A percentile compares a stretch with the other conserved stretches of the same genome.
phyloP scores from a whole-genome alignment of 1,139 yeast species.

The Lodderomyces elongisporus region DNA sequence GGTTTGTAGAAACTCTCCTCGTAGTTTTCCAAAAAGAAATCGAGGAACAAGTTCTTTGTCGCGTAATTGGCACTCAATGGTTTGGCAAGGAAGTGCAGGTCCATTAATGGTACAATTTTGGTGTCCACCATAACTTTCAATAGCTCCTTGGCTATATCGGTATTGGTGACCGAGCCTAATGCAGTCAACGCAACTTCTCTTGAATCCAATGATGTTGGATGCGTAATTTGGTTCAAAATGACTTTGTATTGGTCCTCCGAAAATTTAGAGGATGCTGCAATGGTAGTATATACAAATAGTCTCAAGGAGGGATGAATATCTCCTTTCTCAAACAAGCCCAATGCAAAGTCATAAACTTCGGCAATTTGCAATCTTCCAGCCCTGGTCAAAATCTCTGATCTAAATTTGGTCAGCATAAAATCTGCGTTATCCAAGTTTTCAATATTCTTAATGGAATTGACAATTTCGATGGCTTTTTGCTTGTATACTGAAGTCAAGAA shows the following conservation, averaged over 20 bases:
- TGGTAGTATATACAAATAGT: conserved; percentile 47
- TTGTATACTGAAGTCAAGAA: conserved; percentile 41
- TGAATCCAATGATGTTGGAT: conserved; percentile 62
- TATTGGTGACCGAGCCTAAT: conserved; percentile 50
- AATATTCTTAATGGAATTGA: conserved; percentile 24
- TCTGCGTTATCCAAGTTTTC: conserved; percentile 24
- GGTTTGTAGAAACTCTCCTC: conserved; percentile 37
- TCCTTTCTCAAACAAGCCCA: conserved; percentile 33
- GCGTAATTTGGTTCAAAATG: conserved; percentile 45
- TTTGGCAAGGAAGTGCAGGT: conserved; percentile 54
- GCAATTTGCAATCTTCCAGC: conserved; percentile 50
- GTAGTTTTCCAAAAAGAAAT: conserved; percentile 52
- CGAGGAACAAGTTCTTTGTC: conserved; percentile 51
- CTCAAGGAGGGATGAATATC: conserved; percentile 48
- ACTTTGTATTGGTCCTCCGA: conserved; percentile 41
- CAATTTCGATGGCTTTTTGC: conserved; percentile 30
- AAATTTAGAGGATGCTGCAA: conserved; percentile 38
- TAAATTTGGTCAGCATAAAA: conserved; percentile 47
- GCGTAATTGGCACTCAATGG: conserved; percentile 34
- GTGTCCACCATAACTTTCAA: conserved; percentile 38
- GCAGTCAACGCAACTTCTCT: conserved; percentile 62
- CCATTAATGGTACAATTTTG: conserved; percentile 59
- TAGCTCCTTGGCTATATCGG: conserved; percentile 31
- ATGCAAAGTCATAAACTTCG: conserved; percentile 46
- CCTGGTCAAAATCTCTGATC: conserved; percentile 44